Base-by-base conservation (phyloP, 2,329 filamentous ascomycete species). In the Colletotrichum cuscutae region DNA sequence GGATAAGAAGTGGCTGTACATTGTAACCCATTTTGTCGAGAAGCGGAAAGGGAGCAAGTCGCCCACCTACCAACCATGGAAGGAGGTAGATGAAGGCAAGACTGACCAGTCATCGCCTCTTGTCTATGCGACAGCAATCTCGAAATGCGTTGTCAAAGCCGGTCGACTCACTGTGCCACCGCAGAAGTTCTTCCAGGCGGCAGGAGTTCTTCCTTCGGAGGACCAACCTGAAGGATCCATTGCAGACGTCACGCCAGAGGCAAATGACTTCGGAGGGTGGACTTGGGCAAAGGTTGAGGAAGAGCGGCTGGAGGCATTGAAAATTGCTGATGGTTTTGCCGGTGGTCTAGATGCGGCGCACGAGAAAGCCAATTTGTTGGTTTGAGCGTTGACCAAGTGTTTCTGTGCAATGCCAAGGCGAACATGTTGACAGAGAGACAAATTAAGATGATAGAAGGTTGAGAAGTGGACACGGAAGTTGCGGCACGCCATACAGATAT, bases 101-200 rank as follows among this genome's bases (percentile, higher is more conserved):
- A 83, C 84, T 13, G 19, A 32, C 19, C 24, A 56, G 4, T 13
- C 22, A 11, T 32, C 68, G 2, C 56, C 56, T 1, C n/a, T 52
- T 7, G 32, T 59, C 1, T 88, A 92, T 76, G 94, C 94, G 1
- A 92, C 92, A 0, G 91, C 91, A 0, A 82, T 96, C 57, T 92
- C 89, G 83, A 95, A 95, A 84, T 96, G 95, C 80, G 94, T 96
- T 28, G 91, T 94, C 80, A 96, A 96, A 85, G 87, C 94, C 68
- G 93, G 93, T 1, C 87, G 96, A 30, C 87, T 97, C 77, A 98
- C 96, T 0, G 90, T 98, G 7, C 91, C 95, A 74, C 95, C 96
- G 3, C 65, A 64, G 28, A 72, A 72, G 35, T 72, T 72, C 13
- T 58, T 72, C 56, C 28, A 24, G 26, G 65, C 70, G 8, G 70